Conservation (phyloP, 805 yeast genomes). For the Candida odintsovae region DNA sequence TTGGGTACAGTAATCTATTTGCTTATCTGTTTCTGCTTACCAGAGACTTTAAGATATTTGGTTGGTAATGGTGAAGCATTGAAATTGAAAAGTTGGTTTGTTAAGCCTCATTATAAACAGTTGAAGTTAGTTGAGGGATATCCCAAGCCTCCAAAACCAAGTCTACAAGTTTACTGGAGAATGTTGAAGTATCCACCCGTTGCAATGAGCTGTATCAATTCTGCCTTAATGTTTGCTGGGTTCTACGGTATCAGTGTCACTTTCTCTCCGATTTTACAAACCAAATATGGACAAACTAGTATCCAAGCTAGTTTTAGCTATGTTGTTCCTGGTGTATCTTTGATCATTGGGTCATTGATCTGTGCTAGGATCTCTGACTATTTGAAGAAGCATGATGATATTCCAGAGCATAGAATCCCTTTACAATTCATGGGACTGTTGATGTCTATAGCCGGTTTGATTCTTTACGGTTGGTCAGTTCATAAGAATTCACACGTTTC, state of each 20-base stretch:
- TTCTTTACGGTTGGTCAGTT: slow-evolving; percentile 50
- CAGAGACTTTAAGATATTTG: slow-evolving; percentile 71
- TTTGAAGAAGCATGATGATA: slow-evolving; percentile 27
- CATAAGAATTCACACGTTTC: slow-evolving; percentile 33
- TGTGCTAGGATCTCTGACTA: slow-evolving; percentile 46
- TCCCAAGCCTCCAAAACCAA: slow-evolving; percentile 43
- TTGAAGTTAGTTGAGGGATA: slow-evolving; percentile 22
- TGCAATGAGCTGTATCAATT: slow-evolving; percentile 37
- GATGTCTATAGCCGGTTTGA: slow-evolving; percentile 37
- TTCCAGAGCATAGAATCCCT: slow-evolving; percentile 42
- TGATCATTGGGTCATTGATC: slow-evolving; percentile 41
- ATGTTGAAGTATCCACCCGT: slow-evolving; percentile 39
- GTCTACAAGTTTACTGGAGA: slow-evolving; percentile 29
- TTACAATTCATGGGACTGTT: slow-evolving; percentile 39
- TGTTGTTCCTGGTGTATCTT: slow-evolving; percentile 46
- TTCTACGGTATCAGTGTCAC: slow-evolving; percentile 50
- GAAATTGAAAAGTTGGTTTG: slow-evolving; percentile 18
- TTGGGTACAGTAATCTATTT: slow-evolving; percentile 51
- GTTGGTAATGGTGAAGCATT: slow-evolving; percentile 46
- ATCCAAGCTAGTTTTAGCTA: slow-evolving; percentile 40
- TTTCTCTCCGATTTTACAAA: slow-evolving; percentile 35
- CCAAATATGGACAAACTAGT: slow-evolving; percentile 30
- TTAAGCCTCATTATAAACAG: slow-evolving; percentile 28
- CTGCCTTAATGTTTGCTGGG: slow-evolving; percentile 47
- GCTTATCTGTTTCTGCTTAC: slow-evolving; percentile 51